A percentile compares a stretch with the other conserved stretches of the same genome.
Evolutionary conservation across 2,329 filamentous ascomycete species (phyloP).

Genomic region (Nothomitra cinnamomea): DNA sequence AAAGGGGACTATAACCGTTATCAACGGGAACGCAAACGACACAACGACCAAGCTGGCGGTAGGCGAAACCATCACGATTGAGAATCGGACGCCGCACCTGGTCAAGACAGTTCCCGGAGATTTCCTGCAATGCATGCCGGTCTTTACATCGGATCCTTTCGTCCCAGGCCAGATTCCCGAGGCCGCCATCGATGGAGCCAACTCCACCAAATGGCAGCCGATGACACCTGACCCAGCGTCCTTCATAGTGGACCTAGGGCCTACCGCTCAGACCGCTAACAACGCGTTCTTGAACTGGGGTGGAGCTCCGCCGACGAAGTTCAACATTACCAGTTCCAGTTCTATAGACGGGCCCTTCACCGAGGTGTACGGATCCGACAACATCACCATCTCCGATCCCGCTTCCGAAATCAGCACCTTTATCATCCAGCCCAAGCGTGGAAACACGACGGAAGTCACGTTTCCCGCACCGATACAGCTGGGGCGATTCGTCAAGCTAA

Average conservation of each 20-base stretch:
- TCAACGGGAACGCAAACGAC: constrained; percentile 30
- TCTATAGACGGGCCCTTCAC: constrained; percentile 18
- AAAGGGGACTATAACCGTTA: constrained; percentile 38
- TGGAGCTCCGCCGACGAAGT: constrained; percentile 34
- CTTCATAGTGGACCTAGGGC: constrained; percentile 33
- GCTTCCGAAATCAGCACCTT: constrained; percentile 21
- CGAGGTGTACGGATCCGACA: constrained; percentile 10
- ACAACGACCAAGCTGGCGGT: constrained; percentile 27
- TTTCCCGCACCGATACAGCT: constrained; percentile 23
- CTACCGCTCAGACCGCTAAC: constrained; percentile 24
- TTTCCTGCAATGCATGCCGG: constrained; percentile 45
- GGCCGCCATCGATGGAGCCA: constrained; percentile 47
- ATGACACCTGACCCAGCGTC: constrained; percentile 29
- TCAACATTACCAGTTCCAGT: constrained; percentile 38
- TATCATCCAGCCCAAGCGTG: constrained; percentile 23
- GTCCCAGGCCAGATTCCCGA: constrained; percentile 53
- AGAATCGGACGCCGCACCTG: constrained; percentile 40
- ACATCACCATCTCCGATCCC: constrained; percentile 25
- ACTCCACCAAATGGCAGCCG: constrained; percentile 51
- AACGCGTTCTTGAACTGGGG: constrained; percentile 45
- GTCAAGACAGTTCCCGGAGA: constrained; percentile 39
- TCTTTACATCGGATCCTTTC: constrained; percentile 29
- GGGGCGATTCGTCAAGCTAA: constrained; percentile 28
- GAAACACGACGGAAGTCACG: constrained; percentile 29
- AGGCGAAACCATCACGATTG: constrained; percentile 34